phyloP scores from a whole-genome alignment of 2,329 filamentous ascomycete species.

The Phaeoacremonium minimum region DNA sequence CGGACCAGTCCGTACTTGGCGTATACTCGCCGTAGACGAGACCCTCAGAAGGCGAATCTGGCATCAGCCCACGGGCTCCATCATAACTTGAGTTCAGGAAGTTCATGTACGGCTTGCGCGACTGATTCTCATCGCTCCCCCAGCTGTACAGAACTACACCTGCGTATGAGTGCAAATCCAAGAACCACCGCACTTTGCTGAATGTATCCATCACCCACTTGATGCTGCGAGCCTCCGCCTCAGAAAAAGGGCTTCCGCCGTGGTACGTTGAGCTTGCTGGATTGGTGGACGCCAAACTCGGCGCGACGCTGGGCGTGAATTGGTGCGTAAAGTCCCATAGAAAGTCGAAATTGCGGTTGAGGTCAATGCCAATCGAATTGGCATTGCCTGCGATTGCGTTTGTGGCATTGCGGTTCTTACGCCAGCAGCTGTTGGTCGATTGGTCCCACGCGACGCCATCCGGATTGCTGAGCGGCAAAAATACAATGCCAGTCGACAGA shows the following conservation, averaged over 20 bases:
- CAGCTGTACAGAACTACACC: slow-evolving; percentile 51
- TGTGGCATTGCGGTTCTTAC: slow-evolving; percentile 49
- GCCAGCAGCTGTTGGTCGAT: slow-evolving; percentile 44
- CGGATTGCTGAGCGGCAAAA: slow-evolving; percentile 48
- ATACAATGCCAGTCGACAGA: slow-evolving; percentile 47
- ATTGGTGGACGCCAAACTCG: slow-evolving; percentile 31
- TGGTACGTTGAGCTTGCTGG: slow-evolving; percentile 44
- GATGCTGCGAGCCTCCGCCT: slow-evolving; percentile 52
- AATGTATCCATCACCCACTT: slow-evolving; percentile 47
- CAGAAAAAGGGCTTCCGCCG: slow-evolving; percentile 47
- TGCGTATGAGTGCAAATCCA: slow-evolving; percentile 53
- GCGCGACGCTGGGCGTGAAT: slow-evolving; percentile 33
- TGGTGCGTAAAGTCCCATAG: slow-evolving; percentile 49
- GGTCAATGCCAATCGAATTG: slow-evolving; percentile 38
- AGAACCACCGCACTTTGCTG: slow-evolving; percentile 48
- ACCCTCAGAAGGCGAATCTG: slow-evolving; percentile 27
- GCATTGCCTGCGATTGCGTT: slow-evolving; percentile 26
- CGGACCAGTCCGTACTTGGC: slow-evolving; percentile 25
- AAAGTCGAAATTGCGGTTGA: slow-evolving; percentile 56
- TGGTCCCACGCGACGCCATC: slow-evolving; percentile 51
- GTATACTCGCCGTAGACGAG: slow-evolving; percentile 42
- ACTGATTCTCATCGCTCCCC: slow-evolving; percentile 52
- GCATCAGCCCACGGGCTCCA: slow-evolving; percentile 38
- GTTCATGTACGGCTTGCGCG: slow-evolving; percentile 37
- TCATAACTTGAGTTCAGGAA: slow-evolving; percentile 49